Evolutionary conservation across 176 grass and related monocot species (phyloP).

Genomic region (Echinochloa phyllopogon): DNA sequence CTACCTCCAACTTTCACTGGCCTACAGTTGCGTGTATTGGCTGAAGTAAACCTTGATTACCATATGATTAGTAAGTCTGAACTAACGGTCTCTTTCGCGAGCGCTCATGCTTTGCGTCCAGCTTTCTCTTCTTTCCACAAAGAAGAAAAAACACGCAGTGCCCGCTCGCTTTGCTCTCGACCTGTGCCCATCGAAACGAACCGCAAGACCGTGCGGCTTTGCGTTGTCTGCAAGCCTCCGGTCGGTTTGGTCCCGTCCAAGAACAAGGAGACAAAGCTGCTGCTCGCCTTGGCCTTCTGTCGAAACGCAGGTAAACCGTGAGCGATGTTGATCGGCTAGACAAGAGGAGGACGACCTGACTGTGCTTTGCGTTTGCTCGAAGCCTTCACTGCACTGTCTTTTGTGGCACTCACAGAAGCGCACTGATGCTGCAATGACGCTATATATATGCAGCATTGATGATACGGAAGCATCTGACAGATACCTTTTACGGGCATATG

Average conservation of each 20-base stretch:
- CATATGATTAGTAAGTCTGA: slow-evolving; percentile 51
- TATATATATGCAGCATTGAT: neutral
- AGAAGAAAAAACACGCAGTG: slow-evolving; percentile 25
- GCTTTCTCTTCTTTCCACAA: slow-evolving; percentile 59
- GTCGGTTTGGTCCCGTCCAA: slow-evolving; percentile 33
- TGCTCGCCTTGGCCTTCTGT: neutral
- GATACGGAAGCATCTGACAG: slow-evolving; percentile 8
- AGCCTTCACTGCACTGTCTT: neutral
- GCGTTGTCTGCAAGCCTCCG: slow-evolving; percentile 50
- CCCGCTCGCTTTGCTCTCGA: slow-evolving; percentile 36
- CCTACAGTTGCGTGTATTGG: neutral
- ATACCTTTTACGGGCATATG: neutral
- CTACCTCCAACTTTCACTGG: neutral
- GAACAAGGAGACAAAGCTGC: slow-evolving; percentile 39
- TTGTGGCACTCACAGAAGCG: neutral
- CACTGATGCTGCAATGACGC: neutral
- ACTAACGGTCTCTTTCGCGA: slow-evolving; percentile 43
- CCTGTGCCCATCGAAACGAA: slow-evolving; percentile 37
- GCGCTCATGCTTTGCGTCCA: slow-evolving; percentile 42
- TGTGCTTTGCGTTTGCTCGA: slow-evolving; percentile 11
- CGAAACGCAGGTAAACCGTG: neutral
- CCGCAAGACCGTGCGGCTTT: slow-evolving; percentile 40
- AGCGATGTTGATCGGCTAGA: neutral
- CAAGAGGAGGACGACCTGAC: neutral
- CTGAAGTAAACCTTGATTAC: slow-evolving; percentile 18